phyloP scores from a whole-genome alignment of 257 asterid genomes.

The Pogostemon cablin region DNA sequence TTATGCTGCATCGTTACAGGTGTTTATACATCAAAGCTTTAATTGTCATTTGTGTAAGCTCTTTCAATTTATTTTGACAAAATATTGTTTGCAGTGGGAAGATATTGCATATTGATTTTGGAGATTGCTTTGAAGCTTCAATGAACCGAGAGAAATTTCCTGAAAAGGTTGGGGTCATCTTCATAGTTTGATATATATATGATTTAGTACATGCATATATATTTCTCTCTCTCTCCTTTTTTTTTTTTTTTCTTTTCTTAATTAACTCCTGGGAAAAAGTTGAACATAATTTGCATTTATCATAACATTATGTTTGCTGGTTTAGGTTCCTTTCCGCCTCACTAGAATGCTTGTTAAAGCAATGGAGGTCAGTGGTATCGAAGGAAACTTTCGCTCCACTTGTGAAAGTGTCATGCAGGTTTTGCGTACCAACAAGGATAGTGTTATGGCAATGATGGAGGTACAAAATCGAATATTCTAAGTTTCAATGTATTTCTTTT shows the following conservation, averaged over 20 bases:
- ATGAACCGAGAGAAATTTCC: conserved; percentile 99
- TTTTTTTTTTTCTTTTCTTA: background rate
- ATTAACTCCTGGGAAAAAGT: background rate
- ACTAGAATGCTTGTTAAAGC: conserved; percentile 99
- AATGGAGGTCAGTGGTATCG: conserved; percentile 99
- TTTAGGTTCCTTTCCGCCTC: conserved; percentile 97
- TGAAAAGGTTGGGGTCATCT: conserved; percentile 67
- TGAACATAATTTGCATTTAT: background rate
- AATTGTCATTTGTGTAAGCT: conserved; percentile 23
- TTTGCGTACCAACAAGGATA: conserved; percentile 84
- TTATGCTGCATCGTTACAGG: conserved; percentile 97
- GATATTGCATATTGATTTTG: conserved; percentile 97
- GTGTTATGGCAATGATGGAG: conserved; percentile 99
- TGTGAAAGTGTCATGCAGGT: conserved; percentile 99
- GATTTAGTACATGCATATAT: background rate
- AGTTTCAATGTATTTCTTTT: background rate
- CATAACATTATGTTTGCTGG: conserved; percentile 28
- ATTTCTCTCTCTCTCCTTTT: background rate
- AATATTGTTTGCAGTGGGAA: conserved; percentile 75
- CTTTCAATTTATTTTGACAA: conserved; percentile 28
- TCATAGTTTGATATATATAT: conserved; percentile 10
- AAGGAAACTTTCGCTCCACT: conserved; percentile 96
- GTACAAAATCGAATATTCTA: conserved; percentile 41
- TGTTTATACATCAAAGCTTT: conserved; percentile 28
- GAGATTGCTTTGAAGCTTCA: conserved; percentile 99